A percentile compares a stretch with the other conserved stretches of the same genome.
phyloP scores from a whole-genome alignment of 2,329 filamentous ascomycete species.

The Chrysoporthe cubensis region DNA sequence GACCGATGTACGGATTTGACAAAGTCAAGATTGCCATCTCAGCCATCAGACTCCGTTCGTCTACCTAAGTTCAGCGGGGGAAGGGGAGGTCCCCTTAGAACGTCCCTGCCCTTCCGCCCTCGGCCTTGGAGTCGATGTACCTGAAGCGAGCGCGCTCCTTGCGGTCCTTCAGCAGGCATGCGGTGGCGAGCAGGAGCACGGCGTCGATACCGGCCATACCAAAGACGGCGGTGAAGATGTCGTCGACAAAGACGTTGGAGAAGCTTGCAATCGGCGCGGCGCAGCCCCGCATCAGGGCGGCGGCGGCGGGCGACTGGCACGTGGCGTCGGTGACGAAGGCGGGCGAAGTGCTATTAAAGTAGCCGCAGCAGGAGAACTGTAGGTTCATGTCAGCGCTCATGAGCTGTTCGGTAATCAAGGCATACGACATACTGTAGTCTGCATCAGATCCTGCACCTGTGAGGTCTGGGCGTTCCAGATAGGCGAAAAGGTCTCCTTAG shows the following conservation, averaged over 20 bases:
- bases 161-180: slow-evolving; percentile 79
- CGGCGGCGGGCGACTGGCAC: slow-evolving; percentile 72
- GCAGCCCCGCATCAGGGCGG: slow-evolving; percentile 72
- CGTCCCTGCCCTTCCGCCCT: slow-evolving; percentile 38
- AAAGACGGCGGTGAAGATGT: slow-evolving; percentile 79
- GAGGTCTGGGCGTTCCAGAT: slow-evolving; percentile 64
- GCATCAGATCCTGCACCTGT: slow-evolving; percentile 68
- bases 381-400: slow-evolving; percentile 32
- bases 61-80: neutral
- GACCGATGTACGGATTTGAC: neutral
- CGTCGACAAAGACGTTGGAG: slow-evolving; percentile 72
- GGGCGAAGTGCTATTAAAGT: slow-evolving; percentile 71
- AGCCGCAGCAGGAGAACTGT: slow-evolving; percentile 82
- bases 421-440: slow-evolving; percentile 61
- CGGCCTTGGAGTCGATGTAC: slow-evolving; percentile 80
- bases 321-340: slow-evolving; percentile 71
- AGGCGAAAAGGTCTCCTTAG: slow-evolving; percentile 62
- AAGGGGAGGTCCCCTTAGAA: neutral
- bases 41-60: neutral
- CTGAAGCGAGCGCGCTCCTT: slow-evolving; percentile 79
- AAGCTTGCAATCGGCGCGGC: slow-evolving; percentile 69
- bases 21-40: neutral
- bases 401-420: neutral
- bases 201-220: slow-evolving; percentile 76
- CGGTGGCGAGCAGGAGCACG: slow-evolving; percentile 69